A percentile compares a stretch with the other conserved stretches of the same genome.
phyloP scores from a whole-genome alignment of 2,329 filamentous ascomycete species.

The Hortaea sp. region DNA sequence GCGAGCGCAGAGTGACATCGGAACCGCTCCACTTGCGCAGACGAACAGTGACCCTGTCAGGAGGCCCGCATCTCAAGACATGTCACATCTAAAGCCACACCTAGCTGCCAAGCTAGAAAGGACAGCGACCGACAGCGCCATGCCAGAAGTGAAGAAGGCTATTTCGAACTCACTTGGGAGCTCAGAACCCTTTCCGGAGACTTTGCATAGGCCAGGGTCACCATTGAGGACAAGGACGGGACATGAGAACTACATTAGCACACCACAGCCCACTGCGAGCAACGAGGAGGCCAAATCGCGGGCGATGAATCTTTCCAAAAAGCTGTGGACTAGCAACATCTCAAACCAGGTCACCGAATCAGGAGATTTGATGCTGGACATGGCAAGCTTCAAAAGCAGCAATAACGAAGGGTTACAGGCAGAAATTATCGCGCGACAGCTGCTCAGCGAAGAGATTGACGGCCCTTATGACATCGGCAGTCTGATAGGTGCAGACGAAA shows the following conservation, averaged over 20 bases:
- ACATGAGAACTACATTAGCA: constrained; percentile 49
- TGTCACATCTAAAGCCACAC: constrained; percentile 4
- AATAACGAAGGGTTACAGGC: constrained; percentile 87
- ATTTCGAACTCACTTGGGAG: constrained; percentile 25
- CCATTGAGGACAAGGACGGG: constrained; percentile 14
- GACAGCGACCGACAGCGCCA: constrained; percentile 44
- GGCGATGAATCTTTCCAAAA: constrained; percentile 74
- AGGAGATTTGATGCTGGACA: constrained; percentile 94
- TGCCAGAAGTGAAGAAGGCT: constrained; percentile 34
- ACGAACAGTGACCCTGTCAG: constrained; percentile 6
- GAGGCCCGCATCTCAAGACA: constrained; percentile 12
- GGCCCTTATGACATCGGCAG: constrained; percentile 95
- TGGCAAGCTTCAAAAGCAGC: constrained; percentile 91
- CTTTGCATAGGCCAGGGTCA: constrained; percentile 11
- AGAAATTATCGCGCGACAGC: constrained; percentile 85
- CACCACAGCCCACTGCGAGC: not conserved
- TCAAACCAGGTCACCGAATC: constrained; percentile 84
- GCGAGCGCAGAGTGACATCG: constrained; percentile 38
- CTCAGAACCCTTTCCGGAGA: constrained; percentile 12
- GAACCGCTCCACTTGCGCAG: constrained; percentile 21
- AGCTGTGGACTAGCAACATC: constrained; percentile 82
- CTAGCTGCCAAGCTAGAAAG: constrained; percentile 30
- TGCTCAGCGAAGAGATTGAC: constrained; percentile 84
- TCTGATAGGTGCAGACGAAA: constrained; percentile 86
- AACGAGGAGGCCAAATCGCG: constrained; percentile 60